These are phyloP conservation scores for Cercospora sp. DNA, from an alignment of 2,329 filamentous ascomycete genomes.

Conservation along the genomic window DNA sequence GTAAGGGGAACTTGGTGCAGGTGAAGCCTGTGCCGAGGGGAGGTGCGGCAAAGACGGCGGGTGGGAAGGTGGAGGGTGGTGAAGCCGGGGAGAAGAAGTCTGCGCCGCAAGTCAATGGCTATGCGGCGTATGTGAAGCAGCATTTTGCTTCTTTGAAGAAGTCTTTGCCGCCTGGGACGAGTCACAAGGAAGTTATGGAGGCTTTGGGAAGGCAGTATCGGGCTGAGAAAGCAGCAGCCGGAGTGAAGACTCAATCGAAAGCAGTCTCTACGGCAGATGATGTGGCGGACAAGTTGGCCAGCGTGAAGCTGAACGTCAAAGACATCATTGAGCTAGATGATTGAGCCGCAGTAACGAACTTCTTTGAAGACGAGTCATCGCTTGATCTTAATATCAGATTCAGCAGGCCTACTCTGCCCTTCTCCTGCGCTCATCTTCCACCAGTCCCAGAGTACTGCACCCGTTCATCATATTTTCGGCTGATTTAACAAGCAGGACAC, in stretches of 20 bases:
- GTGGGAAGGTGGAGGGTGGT: not conserved
- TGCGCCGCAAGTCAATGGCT: slow-evolving; percentile 46
- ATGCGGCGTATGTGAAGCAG: slow-evolving; percentile 64
- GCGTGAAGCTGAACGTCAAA: slow-evolving; percentile 20
- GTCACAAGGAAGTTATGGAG: slow-evolving; percentile 69
- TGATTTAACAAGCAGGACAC: too few relatives aligned
- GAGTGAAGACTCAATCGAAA: not conserved
- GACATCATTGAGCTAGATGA: slow-evolving; percentile 21
- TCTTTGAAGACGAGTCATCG: too few relatives aligned
- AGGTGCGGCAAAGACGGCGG: slow-evolving; percentile 16
- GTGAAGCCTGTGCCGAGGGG: slow-evolving; percentile 68
- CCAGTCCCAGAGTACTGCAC: too few relatives aligned
- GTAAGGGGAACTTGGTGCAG: slow-evolving; percentile 68
- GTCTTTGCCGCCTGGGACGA: slow-evolving; percentile 52
- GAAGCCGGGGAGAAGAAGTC: not conserved
- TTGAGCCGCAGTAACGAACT: not conserved
- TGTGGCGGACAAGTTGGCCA: slow-evolving; percentile 19
- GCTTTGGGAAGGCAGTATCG: slow-evolving; percentile 64
- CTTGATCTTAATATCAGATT: not conserved
- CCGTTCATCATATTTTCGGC: too few relatives aligned
- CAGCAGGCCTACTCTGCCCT: too few relatives aligned
- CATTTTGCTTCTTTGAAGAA: slow-evolving; percentile 64
- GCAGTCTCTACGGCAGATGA: slow-evolving; percentile 10
- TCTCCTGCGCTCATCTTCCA: too few relatives aligned
- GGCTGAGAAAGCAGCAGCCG: slow-evolving; percentile 45